These are phyloP conservation scores for Lipomyces sp. DNA, from an alignment of 805 yeast species.

Conservation along the genomic window DNA sequence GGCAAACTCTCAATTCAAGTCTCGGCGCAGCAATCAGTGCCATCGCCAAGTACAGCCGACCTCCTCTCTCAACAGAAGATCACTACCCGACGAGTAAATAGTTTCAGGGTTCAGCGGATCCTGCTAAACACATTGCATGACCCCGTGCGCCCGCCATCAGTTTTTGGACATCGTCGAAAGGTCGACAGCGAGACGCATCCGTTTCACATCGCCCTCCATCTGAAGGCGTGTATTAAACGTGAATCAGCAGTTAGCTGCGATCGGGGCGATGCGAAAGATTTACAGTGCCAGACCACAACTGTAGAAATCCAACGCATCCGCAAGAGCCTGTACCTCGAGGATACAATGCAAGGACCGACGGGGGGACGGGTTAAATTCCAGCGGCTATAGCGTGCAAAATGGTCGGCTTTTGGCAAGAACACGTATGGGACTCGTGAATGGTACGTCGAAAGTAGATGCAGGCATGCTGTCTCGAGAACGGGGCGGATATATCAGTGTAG, in stretches of 20 bases:
- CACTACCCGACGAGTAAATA: background rate
- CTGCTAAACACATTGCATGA: background rate
- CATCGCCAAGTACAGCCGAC: background rate
- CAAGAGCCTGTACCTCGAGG: constrained; percentile 4
- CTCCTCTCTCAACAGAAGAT: background rate
- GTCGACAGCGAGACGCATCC: constrained; percentile 4
- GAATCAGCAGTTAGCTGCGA: background rate
- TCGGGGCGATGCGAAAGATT: background rate
- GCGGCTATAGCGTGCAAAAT: constrained; percentile 2
- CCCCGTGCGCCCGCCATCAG: background rate
- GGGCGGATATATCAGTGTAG: background rate
- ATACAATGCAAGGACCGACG: background rate
- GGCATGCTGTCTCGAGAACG: background rate
- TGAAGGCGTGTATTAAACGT: background rate
- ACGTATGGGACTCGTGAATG: background rate
- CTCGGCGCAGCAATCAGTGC: background rate
- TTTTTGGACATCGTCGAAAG: constrained; percentile 1
- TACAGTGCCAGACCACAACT: background rate
- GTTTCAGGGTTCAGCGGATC: background rate
- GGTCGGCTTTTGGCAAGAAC: background rate
- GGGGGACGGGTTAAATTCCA: background rate
- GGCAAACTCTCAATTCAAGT: background rate
- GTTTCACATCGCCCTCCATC: background rate
- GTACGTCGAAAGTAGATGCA: background rate
- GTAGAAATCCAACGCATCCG: background rate